Evolutionary conservation across 345 rosid species (phyloP).

Genomic region (Eucalyptus microcorys): DNA sequence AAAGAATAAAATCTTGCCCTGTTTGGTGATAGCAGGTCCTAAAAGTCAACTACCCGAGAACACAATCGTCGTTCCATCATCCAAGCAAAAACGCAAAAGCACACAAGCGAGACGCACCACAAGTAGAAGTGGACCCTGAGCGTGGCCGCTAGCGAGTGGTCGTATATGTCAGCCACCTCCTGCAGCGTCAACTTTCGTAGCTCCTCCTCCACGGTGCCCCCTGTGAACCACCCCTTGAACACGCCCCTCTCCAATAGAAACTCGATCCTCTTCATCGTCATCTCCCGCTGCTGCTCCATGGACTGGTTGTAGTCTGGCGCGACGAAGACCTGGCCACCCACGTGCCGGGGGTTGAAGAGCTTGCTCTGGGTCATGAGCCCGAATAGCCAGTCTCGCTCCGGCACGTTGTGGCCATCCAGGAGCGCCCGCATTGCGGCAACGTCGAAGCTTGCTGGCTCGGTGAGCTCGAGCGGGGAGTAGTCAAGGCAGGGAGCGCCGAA

Average conservation of each 20-base stretch:
- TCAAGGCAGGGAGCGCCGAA: slow-evolving; percentile 33
- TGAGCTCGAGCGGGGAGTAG: slow-evolving; percentile 59
- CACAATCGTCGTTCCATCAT: no score
- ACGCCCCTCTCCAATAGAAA: slow-evolving; percentile 51
- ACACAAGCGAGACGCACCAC: not conserved
- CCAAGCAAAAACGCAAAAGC: not conserved
- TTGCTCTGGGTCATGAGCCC: slow-evolving; percentile 52
- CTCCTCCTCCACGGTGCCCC: slow-evolving; percentile 41
- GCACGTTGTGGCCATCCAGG: slow-evolving; percentile 54
- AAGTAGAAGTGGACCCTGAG: slow-evolving; percentile 59
- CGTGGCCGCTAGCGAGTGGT: slow-evolving; percentile 61
- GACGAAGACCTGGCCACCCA: slow-evolving; percentile 58
- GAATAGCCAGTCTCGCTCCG: slow-evolving; percentile 67
- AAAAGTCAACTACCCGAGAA: no score
- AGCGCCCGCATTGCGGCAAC: slow-evolving; percentile 47
- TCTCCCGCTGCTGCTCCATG: slow-evolving; percentile 87
- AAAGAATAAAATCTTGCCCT: no score
- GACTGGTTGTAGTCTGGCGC: slow-evolving; percentile 73
- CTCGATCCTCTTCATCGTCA: slow-evolving; percentile 55
- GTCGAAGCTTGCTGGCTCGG: slow-evolving; percentile 36
- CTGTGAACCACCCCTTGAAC: slow-evolving; percentile 66
- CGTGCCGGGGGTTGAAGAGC: slow-evolving; percentile 50
- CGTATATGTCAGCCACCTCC: slow-evolving; percentile 50
- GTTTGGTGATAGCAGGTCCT: no score
- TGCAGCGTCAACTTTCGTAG: slow-evolving; percentile 40